Evolutionary conservation across 2,329 filamentous ascomycete species (phyloP), one percentile per base, ranked within the genome.

Genomic region (Stagonosporopsis vannaccii): DNA sequence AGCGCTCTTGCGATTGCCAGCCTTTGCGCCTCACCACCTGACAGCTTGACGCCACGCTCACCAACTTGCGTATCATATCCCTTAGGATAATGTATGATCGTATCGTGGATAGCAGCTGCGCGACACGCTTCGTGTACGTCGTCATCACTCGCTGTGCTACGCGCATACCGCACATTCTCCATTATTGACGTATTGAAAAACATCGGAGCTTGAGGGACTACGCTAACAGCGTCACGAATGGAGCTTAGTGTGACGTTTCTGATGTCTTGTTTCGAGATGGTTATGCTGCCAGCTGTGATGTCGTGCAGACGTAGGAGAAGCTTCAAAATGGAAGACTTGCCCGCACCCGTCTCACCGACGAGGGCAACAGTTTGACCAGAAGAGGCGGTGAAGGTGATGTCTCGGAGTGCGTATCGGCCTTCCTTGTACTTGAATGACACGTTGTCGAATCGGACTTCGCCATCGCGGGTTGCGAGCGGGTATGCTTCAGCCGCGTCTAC

Each of bases 41-140:
- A 62, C 9, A 65, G 36, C 25, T 0, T 46, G 15, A 56, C 45
- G 2, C 53, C 53, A 4, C 91, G 88, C 76, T 97, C 92, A 50
- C 94, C 95, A n/a, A 97, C 92, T 60, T 95, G 87, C 0, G 94
- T 98, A 61, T 96, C 85, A 69, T 98, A 98, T 1, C 90, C 90
- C 70, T 67, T 40, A 9, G 64, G 62, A 1, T 98, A 83, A 9
- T 81, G 77, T 2, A 81, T 83, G 63, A 98, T 88, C 70, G 97
- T 97, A 59, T 96, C 92, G 70, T 97, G 92, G 4, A 56, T 56
- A 20, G 53, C 53, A 22, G 53, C 53, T 15, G 46, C 53, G 11
- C 35, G 41, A 17, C 53, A 56, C 17, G 53, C 47, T 1, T 45
- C 47, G 7, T 41, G 33, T 1, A 56, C 42, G 8, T 56, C 47